These are phyloP conservation scores for Aspergillus nomiae DNA, from an alignment of 2,329 filamentous ascomycete genomes.

Conservation along the genomic window DNA sequence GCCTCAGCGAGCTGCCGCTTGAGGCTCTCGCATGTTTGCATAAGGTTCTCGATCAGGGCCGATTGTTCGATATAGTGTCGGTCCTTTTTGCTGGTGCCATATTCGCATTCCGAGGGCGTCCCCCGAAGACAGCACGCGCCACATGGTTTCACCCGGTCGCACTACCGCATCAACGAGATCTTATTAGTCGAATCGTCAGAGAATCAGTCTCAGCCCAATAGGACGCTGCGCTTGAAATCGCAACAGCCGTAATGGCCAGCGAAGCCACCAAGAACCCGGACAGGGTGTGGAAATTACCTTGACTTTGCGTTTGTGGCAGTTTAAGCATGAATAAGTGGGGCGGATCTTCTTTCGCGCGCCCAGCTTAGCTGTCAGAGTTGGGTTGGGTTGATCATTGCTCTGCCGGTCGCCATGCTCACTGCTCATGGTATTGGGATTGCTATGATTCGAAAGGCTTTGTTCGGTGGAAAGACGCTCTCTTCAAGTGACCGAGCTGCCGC, in stretches of 20 bases:
- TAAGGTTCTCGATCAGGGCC: slow-evolving; percentile 29
- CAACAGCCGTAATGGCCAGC: not conserved
- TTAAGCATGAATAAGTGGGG: slow-evolving; percentile 33
- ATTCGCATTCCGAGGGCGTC: slow-evolving; percentile 34
- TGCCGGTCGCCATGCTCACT: slow-evolving; percentile 2
- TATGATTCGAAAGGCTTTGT: not conserved
- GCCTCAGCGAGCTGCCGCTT: slow-evolving; percentile 24
- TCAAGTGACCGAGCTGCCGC: not conserved
- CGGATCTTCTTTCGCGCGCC: slow-evolving; percentile 28
- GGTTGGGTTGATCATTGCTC: not conserved
- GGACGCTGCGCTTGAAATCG: not conserved
- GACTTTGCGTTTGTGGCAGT: slow-evolving; percentile 36
- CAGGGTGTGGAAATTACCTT: slow-evolving; percentile 24
- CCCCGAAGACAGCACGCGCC: slow-evolving; percentile 33
- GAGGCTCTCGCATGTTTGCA: slow-evolving; percentile 22
- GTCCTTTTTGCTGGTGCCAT: slow-evolving; percentile 32
- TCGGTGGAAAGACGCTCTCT: not conserved
- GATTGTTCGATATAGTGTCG: slow-evolving; percentile 34
- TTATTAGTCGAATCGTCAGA: not conserved
- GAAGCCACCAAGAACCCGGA: not conserved
- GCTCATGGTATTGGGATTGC: slow-evolving; percentile 8
- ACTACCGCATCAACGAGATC: slow-evolving; percentile 16
- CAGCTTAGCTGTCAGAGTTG: slow-evolving; percentile 7
- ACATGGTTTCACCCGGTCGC: slow-evolving; percentile 34
- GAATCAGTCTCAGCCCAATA: not conserved